These are phyloP conservation scores for Ustilago sp. DNA, from an alignment of 1,284 basidiomycete genomes.

Conservation along the genomic window DNA sequence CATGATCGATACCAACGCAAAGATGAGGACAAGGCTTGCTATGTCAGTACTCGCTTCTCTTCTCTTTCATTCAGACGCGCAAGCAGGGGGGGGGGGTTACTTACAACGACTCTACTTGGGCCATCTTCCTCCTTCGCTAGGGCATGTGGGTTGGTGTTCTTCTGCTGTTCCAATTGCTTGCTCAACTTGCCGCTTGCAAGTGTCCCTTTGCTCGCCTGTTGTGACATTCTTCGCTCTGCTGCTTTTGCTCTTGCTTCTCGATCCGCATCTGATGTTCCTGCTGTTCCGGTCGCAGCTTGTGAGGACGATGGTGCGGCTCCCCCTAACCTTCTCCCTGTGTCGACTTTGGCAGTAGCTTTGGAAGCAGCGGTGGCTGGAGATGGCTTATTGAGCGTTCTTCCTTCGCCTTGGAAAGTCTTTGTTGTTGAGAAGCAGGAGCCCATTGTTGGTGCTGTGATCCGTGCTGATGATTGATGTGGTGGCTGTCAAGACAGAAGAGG, in stretches of 20 bases:
- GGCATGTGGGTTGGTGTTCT: conserved; percentile 14
- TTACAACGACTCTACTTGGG: conserved; percentile 41
- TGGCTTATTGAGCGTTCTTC: conserved; percentile 24
- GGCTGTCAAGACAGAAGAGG: not conserved
- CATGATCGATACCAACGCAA: not conserved
- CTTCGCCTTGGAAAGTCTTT: conserved; percentile 31
- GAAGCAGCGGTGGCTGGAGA: not conserved
- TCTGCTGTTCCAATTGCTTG: conserved; percentile 28
- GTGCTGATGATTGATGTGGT: not conserved
- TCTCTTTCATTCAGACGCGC: not conserved
- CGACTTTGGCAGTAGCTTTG: not conserved
- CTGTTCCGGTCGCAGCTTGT: not conserved
- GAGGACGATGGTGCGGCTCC: conserved; percentile 7
- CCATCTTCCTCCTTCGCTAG: conserved; percentile 11
- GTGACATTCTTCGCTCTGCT: conserved; percentile 30
- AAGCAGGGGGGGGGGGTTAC: conserved; percentile 3
- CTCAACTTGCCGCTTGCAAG: conserved; percentile 35
- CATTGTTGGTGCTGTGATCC: conserved; percentile 10
- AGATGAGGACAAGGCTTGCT: no score
- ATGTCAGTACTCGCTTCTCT: not conserved
- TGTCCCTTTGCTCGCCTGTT: conserved; percentile 31
- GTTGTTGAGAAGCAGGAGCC: conserved; percentile 38
- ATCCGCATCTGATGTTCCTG: conserved; percentile 15
- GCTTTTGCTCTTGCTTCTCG: conserved; percentile 41
- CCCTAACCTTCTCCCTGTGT: conserved; percentile 21